Conservation (phyloP, 1,284 basidiomycete genomes). For the Ustilago cynodontis region DNA sequence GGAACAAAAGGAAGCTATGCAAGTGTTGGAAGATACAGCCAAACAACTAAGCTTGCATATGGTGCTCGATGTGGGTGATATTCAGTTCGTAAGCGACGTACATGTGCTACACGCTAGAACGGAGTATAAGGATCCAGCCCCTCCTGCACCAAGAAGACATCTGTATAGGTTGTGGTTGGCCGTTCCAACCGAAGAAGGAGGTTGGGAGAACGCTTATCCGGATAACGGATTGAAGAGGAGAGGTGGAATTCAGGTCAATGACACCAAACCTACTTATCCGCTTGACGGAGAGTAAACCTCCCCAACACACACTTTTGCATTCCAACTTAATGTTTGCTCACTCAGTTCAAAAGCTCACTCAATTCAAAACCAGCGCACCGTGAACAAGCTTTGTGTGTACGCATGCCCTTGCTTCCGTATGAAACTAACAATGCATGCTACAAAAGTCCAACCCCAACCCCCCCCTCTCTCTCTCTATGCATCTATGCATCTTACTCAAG, state of each 20-base stretch:
- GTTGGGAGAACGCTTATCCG: conserved; percentile 71
- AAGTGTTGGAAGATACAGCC: conserved; percentile 71
- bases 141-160: conserved; percentile 70
- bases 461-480: not conserved
- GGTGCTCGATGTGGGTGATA: conserved; percentile 71
- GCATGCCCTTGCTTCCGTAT: not conserved
- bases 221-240: conserved; percentile 69
- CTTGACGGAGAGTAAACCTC: conserved; percentile 70
- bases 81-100: conserved; percentile 55
- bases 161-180: conserved; percentile 72
- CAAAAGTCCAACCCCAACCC: not conserved
- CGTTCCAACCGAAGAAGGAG: conserved; percentile 70
- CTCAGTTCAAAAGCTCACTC: too few relatives aligned
- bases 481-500: conserved; percentile 69
- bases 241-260: conserved; percentile 68
- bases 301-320: too few relatives aligned
- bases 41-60: conserved; percentile 71
- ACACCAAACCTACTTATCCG: conserved; percentile 70
- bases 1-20: conserved; percentile 70
- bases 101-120: conserved; percentile 72
- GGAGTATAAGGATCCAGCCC: conserved; percentile 71
- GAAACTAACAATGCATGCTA: not conserved
- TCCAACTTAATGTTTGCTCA: too few relatives aligned
- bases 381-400: too few relatives aligned
- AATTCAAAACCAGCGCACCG: too few relatives aligned